Conservation (phyloP, 1,284 basidiomycete species). For the Pisolithus thermaeus region DNA sequence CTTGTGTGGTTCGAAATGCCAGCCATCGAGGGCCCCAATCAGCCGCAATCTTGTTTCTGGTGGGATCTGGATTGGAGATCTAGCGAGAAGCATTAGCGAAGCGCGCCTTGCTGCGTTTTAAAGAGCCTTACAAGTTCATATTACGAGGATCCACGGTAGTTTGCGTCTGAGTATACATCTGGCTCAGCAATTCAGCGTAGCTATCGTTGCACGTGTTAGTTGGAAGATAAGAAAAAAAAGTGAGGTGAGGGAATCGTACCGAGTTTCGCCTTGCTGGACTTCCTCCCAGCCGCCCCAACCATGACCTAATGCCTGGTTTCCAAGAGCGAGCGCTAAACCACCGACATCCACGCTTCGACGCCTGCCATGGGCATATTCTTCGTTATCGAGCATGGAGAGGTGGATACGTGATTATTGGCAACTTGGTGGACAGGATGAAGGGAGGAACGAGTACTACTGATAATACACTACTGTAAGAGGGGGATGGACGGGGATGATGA, state of each 20-base stretch:
- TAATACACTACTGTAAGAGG: constrained; percentile 5
- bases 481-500: constrained; percentile 20
- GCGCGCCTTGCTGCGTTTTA: background rate
- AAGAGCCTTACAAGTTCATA: constrained; percentile 38
- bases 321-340: constrained; percentile 73
- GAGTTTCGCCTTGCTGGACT: constrained; percentile 46
- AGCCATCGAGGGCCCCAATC: constrained; percentile 64
- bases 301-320: constrained; percentile 54
- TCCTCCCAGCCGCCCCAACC: constrained; percentile 69
- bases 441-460: constrained; percentile 4
- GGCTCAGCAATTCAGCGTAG: constrained; percentile 74
- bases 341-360: constrained; percentile 80
- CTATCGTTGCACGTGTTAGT: constrained; percentile 22
- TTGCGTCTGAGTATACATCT: constrained; percentile 77
- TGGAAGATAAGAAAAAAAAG: constrained; percentile 3
- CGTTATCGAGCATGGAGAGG: constrained; percentile 22
- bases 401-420: background rate
- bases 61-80: constrained; percentile 30
- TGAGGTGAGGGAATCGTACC: constrained; percentile 39
- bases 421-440: constrained; percentile 1
- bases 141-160: constrained; percentile 61
- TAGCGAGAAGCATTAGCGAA: constrained; percentile 24
- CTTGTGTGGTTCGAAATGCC: constrained; percentile 85
- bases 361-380: constrained; percentile 31
- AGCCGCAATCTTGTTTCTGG: constrained; percentile 43